phyloP scores from a whole-genome alignment of 129 eudicot genomes.

The Erigeron canadensis region DNA sequence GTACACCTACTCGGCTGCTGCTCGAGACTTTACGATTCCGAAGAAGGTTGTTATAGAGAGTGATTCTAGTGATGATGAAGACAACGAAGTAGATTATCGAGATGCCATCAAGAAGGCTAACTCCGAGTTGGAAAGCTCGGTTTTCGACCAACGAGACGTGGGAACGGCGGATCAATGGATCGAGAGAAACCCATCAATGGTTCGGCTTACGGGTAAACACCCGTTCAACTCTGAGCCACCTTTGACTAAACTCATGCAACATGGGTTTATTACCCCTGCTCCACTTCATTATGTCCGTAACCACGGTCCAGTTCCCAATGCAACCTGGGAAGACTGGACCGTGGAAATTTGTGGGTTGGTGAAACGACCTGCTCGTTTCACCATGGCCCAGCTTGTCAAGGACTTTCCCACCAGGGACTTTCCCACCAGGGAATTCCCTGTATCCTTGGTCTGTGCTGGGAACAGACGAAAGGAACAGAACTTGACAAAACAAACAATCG shows the following conservation, averaged over 20 bases:
- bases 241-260: slow-evolving; percentile 78
- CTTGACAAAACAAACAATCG: slow-evolving; percentile 68
- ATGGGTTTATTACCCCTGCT: slow-evolving; percentile 94
- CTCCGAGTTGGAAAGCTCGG: slow-evolving; percentile 61
- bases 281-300: slow-evolving; percentile 92
- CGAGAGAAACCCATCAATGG: slow-evolving; percentile 68
- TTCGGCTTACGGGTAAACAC: slow-evolving; percentile 92
- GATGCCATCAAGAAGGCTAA: slow-evolving; percentile 41
- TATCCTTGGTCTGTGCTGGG: slow-evolving; percentile 79
- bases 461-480: slow-evolving; percentile 88
- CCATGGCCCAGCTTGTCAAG: slow-evolving; percentile 54
- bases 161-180: slow-evolving; percentile 84
- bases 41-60: slow-evolving; percentile 13
- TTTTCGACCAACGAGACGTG: slow-evolving; percentile 58
- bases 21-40: slow-evolving; percentile 10
- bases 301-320: slow-evolving; percentile 81
- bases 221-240: slow-evolving; percentile 96
- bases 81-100: slow-evolving; percentile 26
- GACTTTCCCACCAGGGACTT: slow-evolving; percentile 64
- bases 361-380: slow-evolving; percentile 57
- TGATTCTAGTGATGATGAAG: slow-evolving; percentile 46
- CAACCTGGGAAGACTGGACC: slow-evolving; percentile 70
- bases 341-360: slow-evolving; percentile 79
- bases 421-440: slow-evolving; percentile 75
- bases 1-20: slow-evolving; percentile 26